A percentile compares a stretch with the other conserved stretches of the same genome.
phyloP scores from a whole-genome alignment of 371 early-diverging fungal genomes.

The Saksenaea vasiformis region DNA sequence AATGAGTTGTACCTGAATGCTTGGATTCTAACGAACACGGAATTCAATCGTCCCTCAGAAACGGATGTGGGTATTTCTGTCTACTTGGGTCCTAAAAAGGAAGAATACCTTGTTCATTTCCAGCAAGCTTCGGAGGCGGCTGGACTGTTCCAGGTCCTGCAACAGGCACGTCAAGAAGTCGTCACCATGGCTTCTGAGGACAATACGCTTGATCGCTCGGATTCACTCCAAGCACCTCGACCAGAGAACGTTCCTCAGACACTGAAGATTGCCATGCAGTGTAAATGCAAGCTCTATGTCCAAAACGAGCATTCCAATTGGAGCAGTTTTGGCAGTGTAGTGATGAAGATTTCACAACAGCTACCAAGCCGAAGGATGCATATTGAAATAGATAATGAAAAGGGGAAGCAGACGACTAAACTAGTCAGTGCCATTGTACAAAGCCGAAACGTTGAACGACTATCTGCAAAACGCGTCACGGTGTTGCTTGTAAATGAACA shows the following conservation, averaged over 20 bases:
- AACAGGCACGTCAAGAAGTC: conserved; percentile 25
- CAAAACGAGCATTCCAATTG: conserved; percentile 47
- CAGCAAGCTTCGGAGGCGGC: conserved; percentile 34
- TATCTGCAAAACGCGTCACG: conserved; percentile 34
- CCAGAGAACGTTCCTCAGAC: conserved; percentile 44
- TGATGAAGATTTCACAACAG: conserved; percentile 42
- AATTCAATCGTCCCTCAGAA: conserved; percentile 31
- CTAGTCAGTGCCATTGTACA: conserved; percentile 41
- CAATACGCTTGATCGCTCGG: neutral
- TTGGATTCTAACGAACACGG: conserved; percentile 43
- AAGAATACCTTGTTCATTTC: conserved; percentile 50
- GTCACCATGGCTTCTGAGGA: neutral
- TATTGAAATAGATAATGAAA: conserved; percentile 50
- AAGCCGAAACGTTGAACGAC: conserved; percentile 45
- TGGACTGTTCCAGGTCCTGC: conserved; percentile 22
- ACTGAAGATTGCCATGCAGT: conserved; percentile 41
- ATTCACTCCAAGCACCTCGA: conserved; percentile 19
- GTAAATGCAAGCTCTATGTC: conserved; percentile 42
- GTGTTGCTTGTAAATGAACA: conserved; percentile 38
- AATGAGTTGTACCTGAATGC: conserved; percentile 47
- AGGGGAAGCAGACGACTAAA: conserved; percentile 18
- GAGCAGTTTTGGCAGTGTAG: conserved; percentile 40
- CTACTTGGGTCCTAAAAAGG: conserved; percentile 34
- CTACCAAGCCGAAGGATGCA: conserved; percentile 43
- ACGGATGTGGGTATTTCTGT: conserved; percentile 45